Conservation (phyloP, 192 early-diverging fungal genomes). For the Backusella australiensis region DNA sequence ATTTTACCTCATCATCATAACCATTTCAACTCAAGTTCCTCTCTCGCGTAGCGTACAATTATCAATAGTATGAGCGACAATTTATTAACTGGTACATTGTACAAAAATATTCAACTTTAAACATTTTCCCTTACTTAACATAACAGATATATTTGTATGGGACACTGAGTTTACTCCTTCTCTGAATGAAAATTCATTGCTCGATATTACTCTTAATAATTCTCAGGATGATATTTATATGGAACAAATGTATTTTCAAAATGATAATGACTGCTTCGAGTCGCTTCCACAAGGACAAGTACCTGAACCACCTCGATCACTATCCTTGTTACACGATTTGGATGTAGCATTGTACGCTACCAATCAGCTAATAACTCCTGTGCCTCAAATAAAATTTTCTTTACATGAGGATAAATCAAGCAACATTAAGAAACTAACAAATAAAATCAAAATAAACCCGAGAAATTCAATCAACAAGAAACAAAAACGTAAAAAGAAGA, state of each 20-base stretch:
- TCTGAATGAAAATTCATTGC: neutral
- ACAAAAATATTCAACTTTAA: neutral
- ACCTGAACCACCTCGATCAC: neutral
- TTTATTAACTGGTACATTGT: neutral
- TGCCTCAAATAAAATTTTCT: neutral
- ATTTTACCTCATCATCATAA: neutral
- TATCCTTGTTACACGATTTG: neutral
- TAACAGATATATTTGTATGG: conserved; percentile 1
- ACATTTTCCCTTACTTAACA: neutral
- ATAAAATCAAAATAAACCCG: neutral
- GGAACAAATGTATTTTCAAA: neutral
- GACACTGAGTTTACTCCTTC: neutral
- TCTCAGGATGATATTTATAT: neutral
- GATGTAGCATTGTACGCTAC: neutral
- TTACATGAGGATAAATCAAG: neutral
- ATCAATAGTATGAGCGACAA: neutral
- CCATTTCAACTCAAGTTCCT: neutral
- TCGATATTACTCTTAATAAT: neutral
- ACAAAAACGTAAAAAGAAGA: conserved; percentile 18
- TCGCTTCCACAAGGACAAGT: neutral
- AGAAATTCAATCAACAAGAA: neutral
- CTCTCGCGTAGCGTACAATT: neutral
- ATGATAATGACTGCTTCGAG: neutral
- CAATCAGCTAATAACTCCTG: neutral
- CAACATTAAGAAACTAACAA: neutral